Evolutionary conservation across 2,329 filamentous ascomycete species (phyloP).

Genomic region (Colletotrichum truncatum): DNA sequence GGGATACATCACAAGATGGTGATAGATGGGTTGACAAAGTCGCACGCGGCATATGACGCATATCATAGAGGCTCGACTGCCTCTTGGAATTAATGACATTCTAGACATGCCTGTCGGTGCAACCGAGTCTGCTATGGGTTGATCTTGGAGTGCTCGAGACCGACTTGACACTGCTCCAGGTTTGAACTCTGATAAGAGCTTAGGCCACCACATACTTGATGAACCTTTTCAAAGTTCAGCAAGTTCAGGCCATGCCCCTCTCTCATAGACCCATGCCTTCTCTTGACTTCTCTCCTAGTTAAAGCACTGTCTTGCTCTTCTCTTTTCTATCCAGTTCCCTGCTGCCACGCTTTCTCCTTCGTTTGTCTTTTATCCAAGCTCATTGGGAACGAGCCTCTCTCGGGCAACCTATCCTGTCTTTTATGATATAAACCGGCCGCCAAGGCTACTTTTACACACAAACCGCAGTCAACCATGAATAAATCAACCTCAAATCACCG

Average conservation of each 20-base stretch:
- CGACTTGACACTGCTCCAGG: background rate
- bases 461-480: background rate
- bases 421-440: background rate
- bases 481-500: background rate
- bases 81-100: no score
- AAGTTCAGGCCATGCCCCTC: slow-evolving; percentile 8
- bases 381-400: background rate
- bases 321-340: no score
- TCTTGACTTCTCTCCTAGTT: background rate
- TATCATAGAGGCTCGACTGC: no score
- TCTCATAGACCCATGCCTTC: background rate
- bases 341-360: background rate
- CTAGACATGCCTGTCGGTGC: no score
- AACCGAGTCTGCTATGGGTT: background rate
- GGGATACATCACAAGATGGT: no score
- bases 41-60: no score
- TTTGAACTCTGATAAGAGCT: background rate
- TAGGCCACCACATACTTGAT: background rate
- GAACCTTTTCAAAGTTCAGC: slow-evolving; percentile 9
- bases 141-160: background rate
- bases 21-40: no score
- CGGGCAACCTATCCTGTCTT: background rate
- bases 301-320: background rate
- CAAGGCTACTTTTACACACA: background rate
- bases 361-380: background rate